Evolutionary conservation across 192 early-diverging fungal species (phyloP).

Genomic region (Coemansia javaensis): DNA sequence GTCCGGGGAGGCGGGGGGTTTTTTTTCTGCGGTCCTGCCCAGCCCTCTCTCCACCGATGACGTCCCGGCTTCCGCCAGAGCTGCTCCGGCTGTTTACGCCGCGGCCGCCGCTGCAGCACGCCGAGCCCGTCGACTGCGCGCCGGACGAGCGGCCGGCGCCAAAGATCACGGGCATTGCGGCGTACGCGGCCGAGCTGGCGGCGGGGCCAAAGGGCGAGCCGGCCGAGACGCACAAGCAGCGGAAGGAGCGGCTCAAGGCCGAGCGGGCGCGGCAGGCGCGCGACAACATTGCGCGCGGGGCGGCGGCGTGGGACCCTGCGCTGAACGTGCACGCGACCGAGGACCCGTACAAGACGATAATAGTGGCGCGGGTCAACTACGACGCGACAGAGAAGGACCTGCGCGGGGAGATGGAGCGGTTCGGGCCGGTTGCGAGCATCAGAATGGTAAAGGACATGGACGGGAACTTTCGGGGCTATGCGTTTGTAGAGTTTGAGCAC

Average conservation of each 20-base stretch:
- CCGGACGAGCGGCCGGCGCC: conserved; percentile 23
- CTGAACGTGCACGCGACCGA: conserved; percentile 66
- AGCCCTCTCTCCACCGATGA: conserved; percentile 12
- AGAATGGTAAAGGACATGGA: conserved; percentile 69
- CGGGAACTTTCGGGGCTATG: conserved; percentile 84
- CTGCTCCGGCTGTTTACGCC: conserved; percentile 44
- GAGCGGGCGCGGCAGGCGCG: conserved; percentile 30
- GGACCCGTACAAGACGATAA: conserved; percentile 91
- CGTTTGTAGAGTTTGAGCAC: conserved; percentile 90
- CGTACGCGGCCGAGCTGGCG: conserved; percentile 18
- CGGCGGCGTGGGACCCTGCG: conserved; percentile 35
- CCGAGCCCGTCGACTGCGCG: conserved; percentile 23
- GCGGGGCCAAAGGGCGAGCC: conserved; percentile 6
- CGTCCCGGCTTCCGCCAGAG: conserved; percentile 42
- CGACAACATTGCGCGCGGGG: conserved; percentile 28
- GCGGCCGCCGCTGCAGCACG: conserved; percentile 28
- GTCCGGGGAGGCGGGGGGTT: no score
- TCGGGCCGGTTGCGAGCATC: conserved; percentile 60
- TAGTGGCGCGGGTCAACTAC: conserved; percentile 71
- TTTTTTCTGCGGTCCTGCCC: neutral
- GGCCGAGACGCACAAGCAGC: conserved; percentile 32
- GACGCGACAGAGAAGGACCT: conserved; percentile 58
- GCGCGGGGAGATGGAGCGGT: conserved; percentile 69
- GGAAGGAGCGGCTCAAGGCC: conserved; percentile 27
- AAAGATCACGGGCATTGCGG: conserved; percentile 25